Evolutionary conservation across 495 filamentous ascomycete genomes (phyloP).

Genomic region (Annulohypoxylon maeteangense): DNA sequence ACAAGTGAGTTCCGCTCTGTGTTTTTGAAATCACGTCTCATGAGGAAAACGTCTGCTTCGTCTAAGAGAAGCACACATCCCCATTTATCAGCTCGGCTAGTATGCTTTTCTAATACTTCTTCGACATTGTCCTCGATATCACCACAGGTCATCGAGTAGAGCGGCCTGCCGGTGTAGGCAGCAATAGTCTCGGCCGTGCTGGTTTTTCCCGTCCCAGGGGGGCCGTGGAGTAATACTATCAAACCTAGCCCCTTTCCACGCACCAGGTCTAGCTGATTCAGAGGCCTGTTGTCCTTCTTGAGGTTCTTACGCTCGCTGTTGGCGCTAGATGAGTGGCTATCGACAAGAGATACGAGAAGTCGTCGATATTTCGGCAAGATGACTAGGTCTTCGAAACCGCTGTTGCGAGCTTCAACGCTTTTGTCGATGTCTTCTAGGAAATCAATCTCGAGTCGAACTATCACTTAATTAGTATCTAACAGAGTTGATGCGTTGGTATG

Average conservation of each 20-base stretch:
- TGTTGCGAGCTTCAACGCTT: slow-evolving; percentile 14
- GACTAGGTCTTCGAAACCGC: slow-evolving; percentile 49
- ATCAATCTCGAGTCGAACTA: slow-evolving; percentile 7
- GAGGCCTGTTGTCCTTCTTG: slow-evolving; percentile 25
- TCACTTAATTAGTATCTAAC: neutral
- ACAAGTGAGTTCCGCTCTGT: slow-evolving; percentile 10
- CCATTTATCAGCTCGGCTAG: slow-evolving; percentile 15
- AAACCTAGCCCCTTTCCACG: slow-evolving; percentile 9
- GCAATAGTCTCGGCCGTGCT: slow-evolving; percentile 45
- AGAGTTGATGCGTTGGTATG: neutral
- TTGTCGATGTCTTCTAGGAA: slow-evolving; percentile 22
- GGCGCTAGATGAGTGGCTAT: slow-evolving; percentile 49
- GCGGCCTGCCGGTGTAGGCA: slow-evolving; percentile 3
- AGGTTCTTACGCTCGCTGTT: slow-evolving; percentile 26
- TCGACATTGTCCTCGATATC: slow-evolving; percentile 1
- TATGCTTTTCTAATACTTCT: slow-evolving; percentile 5
- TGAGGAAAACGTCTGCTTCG: slow-evolving; percentile 15
- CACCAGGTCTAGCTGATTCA: slow-evolving; percentile 36
- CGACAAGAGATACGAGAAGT: slow-evolving; percentile 51
- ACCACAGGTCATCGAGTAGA: slow-evolving; percentile 23
- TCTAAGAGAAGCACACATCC: slow-evolving; percentile 19
- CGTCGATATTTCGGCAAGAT: slow-evolving; percentile 46
- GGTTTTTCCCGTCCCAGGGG: slow-evolving; percentile 53
- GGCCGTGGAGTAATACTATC: slow-evolving; percentile 55
- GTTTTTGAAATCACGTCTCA: slow-evolving; percentile 12